phyloP scores from a whole-genome alignment of 2,329 filamentous ascomycete genomes.

The Curvularia eragrostidis region DNA sequence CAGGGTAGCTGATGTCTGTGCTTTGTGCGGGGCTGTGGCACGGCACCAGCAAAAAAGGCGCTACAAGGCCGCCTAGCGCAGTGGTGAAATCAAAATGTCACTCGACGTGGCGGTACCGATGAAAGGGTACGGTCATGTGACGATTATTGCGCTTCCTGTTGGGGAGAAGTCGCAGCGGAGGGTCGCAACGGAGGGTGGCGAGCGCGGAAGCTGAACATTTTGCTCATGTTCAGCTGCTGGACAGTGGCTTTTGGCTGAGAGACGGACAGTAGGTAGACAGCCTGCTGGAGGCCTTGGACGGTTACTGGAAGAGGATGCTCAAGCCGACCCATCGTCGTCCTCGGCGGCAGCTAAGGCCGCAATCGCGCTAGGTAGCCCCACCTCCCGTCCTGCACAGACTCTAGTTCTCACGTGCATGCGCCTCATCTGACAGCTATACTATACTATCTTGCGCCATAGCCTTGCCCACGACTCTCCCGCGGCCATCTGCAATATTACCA shows the following conservation, averaged over 20 bases:
- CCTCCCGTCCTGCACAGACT: conserved; percentile 11
- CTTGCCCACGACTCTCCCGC: conserved; percentile 9
- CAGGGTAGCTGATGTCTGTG: conserved; percentile 25
- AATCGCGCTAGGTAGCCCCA: conserved; percentile 20
- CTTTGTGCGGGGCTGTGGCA: conserved; percentile 34
- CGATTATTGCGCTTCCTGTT: conserved; percentile 20
- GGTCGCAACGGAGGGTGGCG: conserved; percentile 14
- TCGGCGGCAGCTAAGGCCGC: conserved; percentile 21
- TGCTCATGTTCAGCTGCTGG: conserved; percentile 26
- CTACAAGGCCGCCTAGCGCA: conserved; percentile 19
- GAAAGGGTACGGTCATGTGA: conserved; percentile 24
- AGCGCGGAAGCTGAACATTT: no score
- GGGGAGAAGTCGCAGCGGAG: conserved; percentile 22
- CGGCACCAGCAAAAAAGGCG: conserved; percentile 17
- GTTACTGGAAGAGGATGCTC: conserved; percentile 8
- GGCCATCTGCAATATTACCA: conserved; percentile 14
- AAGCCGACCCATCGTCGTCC: conserved; percentile 23
- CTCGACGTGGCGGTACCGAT: conserved; percentile 29
- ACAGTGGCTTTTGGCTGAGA: conserved; percentile 13
- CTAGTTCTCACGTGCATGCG: conserved; percentile 20
- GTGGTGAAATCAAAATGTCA: conserved; percentile 21
- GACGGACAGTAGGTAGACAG: neutral
- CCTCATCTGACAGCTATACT: conserved; percentile 9
- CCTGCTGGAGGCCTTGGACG: conserved; percentile 4
- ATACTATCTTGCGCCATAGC: conserved; percentile 5